Conservation (phyloP, 2,329 filamentous ascomycete species). For the Colletotrichum musae region DNA sequence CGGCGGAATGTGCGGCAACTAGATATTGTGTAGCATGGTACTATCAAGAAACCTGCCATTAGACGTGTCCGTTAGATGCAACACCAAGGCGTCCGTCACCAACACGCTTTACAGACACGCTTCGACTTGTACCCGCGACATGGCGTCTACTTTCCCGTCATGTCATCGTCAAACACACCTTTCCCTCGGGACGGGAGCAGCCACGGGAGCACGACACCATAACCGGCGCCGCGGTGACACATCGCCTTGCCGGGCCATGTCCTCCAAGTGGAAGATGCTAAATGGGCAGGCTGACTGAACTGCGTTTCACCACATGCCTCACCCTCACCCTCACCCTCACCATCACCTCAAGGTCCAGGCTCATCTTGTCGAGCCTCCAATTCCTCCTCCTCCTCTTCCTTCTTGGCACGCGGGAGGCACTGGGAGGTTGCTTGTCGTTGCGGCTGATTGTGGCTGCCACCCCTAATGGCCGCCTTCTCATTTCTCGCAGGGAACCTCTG, state of each 20-base stretch:
- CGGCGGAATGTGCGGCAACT: too few species aligned
- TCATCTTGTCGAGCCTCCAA: background rate
- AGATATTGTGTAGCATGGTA: too few species aligned
- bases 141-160: constrained; percentile 3
- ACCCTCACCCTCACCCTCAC: background rate
- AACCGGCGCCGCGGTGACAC: constrained; percentile 16
- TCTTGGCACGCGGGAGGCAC: constrained; percentile 10
- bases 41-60: too few species aligned
- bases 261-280: too few species aligned
- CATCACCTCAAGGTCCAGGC: too few species aligned
- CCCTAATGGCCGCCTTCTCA: constrained; percentile 16
- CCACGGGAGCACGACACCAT: constrained; percentile 9
- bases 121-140: constrained; percentile 10
- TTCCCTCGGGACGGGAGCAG: constrained; percentile 25
- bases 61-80: too few species aligned
- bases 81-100: background rate
- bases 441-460: background rate
- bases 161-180: constrained; percentile 12
- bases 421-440: background rate
- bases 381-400: background rate
- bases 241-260: background rate
- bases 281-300: background rate
- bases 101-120: background rate
- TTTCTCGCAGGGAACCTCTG: constrained; percentile 14
- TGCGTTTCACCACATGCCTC: constrained; percentile 6